Base-by-base conservation (phyloP, 805 yeast species). In the Saccharomycopsis lassenensis region DNA sequence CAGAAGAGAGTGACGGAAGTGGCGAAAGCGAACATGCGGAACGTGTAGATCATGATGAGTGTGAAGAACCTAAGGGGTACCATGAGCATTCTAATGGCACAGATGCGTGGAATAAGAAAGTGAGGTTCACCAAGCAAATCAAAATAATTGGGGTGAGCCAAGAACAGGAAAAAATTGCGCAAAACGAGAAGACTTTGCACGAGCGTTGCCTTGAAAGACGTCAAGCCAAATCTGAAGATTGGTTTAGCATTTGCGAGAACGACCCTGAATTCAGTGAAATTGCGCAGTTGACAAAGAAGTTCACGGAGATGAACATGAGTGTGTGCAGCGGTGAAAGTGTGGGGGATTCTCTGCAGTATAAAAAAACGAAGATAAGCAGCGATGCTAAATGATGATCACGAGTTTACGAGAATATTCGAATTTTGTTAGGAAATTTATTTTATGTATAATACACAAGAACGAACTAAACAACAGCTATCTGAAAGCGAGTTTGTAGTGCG, bases 231-330 rank as follows among this genome's bases (percentile, higher is more conserved):
- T 17, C 18, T 11, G 24, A 35, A 17, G 26, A 27, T 16, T 23
- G 2, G 11, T 35, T 32, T 24, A 19, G n/a, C 8, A n/a, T 32
- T 11, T 40, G 36, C 33, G 44, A 37, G n/a, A 31, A 39, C 22
- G 45, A 41, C 25, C 40, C 45, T 12, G 45, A 41, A 15, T 40
- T 39, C 8, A 10, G 8, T 7, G 40, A 33, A 11, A 19, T 42
- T 12, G 46, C 38, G n/a, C 3, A 15, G 4, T 28, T 42, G 16
- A 42, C 46, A n/a, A 11, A 39, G 28, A 33, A 24, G 17, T 22
- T 37, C 17, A 40, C 44, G 5, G 33, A 29, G 31, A 7, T 33
- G 3, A 40, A 40, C 16, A 29, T n/a, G 11, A 11, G 11, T 11
- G 25, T 23, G n/a, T 11, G n/a, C 11, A 11, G n/a, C n/a, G n/a